A percentile compares a stretch with the other conserved stretches of the same genome.
Conservation (phyloP, 2,329 filamentous ascomycete genomes). For the Aspergillus sp. region DNA sequence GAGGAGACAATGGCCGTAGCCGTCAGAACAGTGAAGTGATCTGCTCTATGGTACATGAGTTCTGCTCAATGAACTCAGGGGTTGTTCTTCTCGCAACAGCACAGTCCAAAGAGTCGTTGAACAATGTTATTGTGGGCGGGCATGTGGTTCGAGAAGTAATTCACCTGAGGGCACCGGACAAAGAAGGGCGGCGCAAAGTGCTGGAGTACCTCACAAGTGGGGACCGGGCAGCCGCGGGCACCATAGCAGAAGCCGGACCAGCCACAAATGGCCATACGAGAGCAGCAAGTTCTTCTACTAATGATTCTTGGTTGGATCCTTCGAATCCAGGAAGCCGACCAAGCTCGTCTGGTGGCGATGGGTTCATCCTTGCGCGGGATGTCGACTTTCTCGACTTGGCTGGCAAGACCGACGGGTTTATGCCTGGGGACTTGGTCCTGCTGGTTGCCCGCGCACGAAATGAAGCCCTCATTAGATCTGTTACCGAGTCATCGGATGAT, state of each 20-base stretch:
- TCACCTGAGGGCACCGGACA: conserved; percentile 84
- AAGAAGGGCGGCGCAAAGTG: conserved; percentile 80
- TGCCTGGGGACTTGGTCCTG: conserved; percentile 89
- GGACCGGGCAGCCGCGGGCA: conserved; percentile 25
- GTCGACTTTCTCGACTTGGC: conserved; percentile 92
- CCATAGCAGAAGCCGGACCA: conserved; percentile 17
- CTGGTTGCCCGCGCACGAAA: conserved; percentile 85
- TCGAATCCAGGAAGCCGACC: conserved; percentile 57
- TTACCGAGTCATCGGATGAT: conserved; percentile 55
- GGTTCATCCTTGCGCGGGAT: conserved; percentile 71
- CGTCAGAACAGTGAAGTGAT: conserved; percentile 89
- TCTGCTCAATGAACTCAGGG: conserved; percentile 74
- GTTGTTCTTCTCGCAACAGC: conserved; percentile 89
- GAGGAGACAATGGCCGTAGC: conserved; percentile 89
- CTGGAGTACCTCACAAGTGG: conserved; percentile 72
- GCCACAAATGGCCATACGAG: conserved; percentile 42
- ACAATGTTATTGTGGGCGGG: conserved; percentile 85
- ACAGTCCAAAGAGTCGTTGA: conserved; percentile 87
- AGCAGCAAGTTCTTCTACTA: conserved; percentile 38
- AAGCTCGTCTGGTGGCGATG: conserved; percentile 51
- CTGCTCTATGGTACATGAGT: conserved; percentile 77
- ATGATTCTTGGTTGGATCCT: conserved; percentile 76
- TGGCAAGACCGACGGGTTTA: conserved; percentile 93
- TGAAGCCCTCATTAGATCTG: conserved; percentile 84
- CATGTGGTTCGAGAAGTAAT: conserved; percentile 92